Evolutionary conservation across 805 yeast genomes (phyloP).

Genomic region (Metschnikowia corniflorae): DNA sequence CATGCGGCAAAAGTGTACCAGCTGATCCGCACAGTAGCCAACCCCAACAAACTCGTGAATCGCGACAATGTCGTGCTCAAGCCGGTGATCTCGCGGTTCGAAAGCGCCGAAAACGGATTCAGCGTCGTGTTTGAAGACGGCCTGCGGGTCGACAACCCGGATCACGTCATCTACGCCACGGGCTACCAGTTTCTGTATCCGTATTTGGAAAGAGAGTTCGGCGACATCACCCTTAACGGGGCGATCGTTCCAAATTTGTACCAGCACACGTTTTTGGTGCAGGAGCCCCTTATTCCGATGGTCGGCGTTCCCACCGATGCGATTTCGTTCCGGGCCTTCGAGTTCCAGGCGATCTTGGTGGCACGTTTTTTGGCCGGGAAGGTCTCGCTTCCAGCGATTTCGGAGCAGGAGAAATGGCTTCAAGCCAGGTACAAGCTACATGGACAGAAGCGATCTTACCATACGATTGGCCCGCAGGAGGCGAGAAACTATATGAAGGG

Average conservation of each 20-base stretch:
- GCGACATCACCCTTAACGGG: conserved; percentile 38
- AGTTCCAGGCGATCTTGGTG: conserved; percentile 61
- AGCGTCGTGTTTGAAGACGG: conserved; percentile 50
- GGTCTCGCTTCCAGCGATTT: conserved; percentile 45
- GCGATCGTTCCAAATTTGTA: conserved; percentile 45
- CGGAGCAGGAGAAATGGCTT: conserved; percentile 47
- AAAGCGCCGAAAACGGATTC: conserved; percentile 22
- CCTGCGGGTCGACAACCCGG: conserved; percentile 42
- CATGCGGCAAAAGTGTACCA: conserved; percentile 25
- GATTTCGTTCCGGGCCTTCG: conserved; percentile 59
- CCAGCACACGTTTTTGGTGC: conserved; percentile 54
- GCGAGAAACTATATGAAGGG: conserved; percentile 25
- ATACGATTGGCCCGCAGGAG: conserved; percentile 36
- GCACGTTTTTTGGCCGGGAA: conserved; percentile 60
- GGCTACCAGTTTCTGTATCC: conserved; percentile 72
- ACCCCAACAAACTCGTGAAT: conserved; percentile 6
- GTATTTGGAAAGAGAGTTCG: conserved; percentile 45
- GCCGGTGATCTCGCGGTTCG: conserved; percentile 26
- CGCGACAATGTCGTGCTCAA: conserved; percentile 20
- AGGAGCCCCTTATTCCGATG: conserved; percentile 63
- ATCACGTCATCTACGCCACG: conserved; percentile 63
- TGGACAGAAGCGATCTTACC: conserved; percentile 43
- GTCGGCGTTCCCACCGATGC: conserved; percentile 61
- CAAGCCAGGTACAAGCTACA: conserved; percentile 32
- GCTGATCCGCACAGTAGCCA: conserved; percentile 23